phyloP scores from a whole-genome alignment of 768 basidiomycete genomes.

The Fistulinella prunicolor region DNA sequence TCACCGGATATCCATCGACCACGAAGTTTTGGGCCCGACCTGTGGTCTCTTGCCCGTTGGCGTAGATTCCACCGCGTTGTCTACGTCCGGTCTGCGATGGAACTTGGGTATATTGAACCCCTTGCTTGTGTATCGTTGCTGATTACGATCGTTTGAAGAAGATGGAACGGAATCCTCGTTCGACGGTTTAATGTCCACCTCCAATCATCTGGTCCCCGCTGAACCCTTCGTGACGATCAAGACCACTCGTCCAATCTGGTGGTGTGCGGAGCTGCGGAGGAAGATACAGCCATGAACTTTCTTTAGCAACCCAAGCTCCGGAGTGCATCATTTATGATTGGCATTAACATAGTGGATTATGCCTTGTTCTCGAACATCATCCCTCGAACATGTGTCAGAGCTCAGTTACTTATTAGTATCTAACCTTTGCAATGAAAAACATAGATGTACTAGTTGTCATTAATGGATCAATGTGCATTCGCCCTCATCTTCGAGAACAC shows the following conservation, averaged over 20 bases:
- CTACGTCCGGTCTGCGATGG: constrained; percentile 86
- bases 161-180: constrained; percentile 71
- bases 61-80: constrained; percentile 68
- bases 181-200: constrained; percentile 85
- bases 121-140: constrained; percentile 1
- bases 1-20: constrained; percentile 76
- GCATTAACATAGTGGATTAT: too few species aligned
- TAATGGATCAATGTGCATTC: too few species aligned
- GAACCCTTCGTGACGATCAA: constrained; percentile 64
- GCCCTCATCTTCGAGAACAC: too few species aligned
- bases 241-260: constrained; percentile 85
- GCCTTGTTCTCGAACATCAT: too few species aligned
- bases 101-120: constrained; percentile 61
- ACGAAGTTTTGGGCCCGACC: constrained; percentile 71
- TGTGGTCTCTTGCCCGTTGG: constrained; percentile 96
- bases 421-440: too few species aligned
- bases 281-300: too few species aligned
- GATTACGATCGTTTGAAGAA: constrained; percentile 23
- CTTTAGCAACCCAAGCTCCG: too few species aligned
- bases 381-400: too few species aligned
- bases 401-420: too few species aligned
- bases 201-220: constrained; percentile 80
- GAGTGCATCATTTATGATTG: too few species aligned
- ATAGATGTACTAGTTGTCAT: too few species aligned
- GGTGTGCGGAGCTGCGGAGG: constrained; percentile 72